A percentile compares a stretch with the other conserved stretches of the same genome.
Evolutionary conservation across 345 rosid species (phyloP).

Genomic region (Lepidium sativum): DNA sequence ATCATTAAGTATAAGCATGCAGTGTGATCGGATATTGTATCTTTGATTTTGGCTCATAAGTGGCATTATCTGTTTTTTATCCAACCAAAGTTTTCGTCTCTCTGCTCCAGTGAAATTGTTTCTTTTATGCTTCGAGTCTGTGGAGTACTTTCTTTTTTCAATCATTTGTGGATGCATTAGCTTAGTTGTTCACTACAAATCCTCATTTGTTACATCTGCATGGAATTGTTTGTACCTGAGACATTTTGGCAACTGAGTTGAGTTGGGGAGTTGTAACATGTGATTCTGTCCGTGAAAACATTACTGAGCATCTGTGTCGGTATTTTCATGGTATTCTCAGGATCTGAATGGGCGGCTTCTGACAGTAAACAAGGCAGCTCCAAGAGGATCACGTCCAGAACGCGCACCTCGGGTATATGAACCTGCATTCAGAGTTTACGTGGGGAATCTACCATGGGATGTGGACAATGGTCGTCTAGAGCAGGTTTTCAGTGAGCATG

Average conservation of each 20-base stretch:
- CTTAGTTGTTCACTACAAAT: background rate
- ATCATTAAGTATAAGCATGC: background rate
- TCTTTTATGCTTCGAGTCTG: background rate
- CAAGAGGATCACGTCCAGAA: conserved; percentile 63
- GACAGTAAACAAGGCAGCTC: conserved; percentile 85
- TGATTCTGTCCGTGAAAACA: background rate
- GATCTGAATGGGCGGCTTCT: conserved; percentile 64
- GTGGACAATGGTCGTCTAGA: conserved; percentile 67
- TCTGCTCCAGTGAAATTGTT: background rate
- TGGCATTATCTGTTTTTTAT: background rate
- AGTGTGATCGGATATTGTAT: background rate
- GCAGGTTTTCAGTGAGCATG: conserved; percentile 80
- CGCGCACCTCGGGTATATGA: conserved; percentile 53
- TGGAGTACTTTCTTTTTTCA: background rate
- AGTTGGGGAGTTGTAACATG: background rate
- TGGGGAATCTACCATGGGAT: conserved; percentile 84
- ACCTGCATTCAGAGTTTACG: conserved; percentile 51
- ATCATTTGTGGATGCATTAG: background rate
- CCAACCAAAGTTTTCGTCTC: background rate
- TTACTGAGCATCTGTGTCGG: background rate
- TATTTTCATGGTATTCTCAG: conserved; percentile 27
- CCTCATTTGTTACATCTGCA: background rate
- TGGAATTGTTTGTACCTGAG: background rate
- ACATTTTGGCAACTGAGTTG: background rate
- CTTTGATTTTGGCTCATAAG: background rate